A percentile compares a stretch with the other conserved stretches of the same genome.
phyloP scores from a whole-genome alignment of 1,284 basidiomycete species.

The Ganoderma sinense region DNA sequence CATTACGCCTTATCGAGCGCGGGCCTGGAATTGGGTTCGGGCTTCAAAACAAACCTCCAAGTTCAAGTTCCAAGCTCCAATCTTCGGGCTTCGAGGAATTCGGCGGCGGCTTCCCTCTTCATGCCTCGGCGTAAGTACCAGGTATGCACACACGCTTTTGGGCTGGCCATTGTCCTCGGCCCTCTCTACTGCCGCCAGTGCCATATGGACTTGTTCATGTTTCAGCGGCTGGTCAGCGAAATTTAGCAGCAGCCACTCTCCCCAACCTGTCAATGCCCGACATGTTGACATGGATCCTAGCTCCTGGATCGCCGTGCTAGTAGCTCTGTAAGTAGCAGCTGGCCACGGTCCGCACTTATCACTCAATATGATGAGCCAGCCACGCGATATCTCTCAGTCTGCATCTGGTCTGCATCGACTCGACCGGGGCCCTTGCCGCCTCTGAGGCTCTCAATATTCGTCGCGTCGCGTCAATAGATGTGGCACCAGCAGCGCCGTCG shows the following conservation, averaged over 20 bases:
- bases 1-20: constrained; percentile 7
- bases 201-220: not conserved
- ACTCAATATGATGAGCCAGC: not conserved
- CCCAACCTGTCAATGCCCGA: not conserved
- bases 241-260: not conserved
- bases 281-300: not conserved
- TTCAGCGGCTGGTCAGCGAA: not conserved
- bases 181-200: not conserved
- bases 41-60: not conserved
- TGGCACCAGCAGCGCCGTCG: not conserved
- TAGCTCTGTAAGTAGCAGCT: not conserved
- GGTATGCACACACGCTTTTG: not conserved
- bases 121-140: not conserved
- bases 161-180: not conserved
- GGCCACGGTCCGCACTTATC: not conserved
- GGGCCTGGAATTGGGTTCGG: not conserved
- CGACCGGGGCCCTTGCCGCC: not conserved
- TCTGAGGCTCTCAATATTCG: too few relatives aligned
- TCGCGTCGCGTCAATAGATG: not conserved
- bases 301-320: not conserved
- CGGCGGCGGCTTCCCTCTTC: not conserved
- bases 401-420: too few relatives aligned
- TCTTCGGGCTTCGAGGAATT: not conserved
- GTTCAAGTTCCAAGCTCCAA: not conserved
- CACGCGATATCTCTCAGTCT: not conserved